phyloP scores from a whole-genome alignment of 805 yeast species.

The Priceomyces carsonii region DNA sequence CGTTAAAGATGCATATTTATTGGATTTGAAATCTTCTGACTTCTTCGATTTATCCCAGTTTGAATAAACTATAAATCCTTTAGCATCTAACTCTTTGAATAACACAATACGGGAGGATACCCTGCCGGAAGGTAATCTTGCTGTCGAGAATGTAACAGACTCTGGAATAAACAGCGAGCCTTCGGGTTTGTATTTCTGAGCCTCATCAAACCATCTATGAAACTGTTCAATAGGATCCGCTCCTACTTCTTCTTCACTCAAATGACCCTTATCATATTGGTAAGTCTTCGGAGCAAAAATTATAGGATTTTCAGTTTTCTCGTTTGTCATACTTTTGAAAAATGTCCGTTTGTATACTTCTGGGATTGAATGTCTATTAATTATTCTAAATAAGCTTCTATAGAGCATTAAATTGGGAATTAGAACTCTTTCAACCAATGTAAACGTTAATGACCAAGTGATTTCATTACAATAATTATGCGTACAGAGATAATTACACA shows the following conservation, averaged over 20 bases:
- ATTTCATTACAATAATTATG: too few species aligned
- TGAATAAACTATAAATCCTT: slow-evolving; percentile 85
- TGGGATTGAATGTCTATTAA: too few species aligned
- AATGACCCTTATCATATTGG: slow-evolving; percentile 72
- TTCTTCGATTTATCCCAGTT: slow-evolving; percentile 91
- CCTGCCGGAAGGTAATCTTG: slow-evolving; percentile 85
- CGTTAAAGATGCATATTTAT: slow-evolving; percentile 78
- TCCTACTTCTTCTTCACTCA: slow-evolving; percentile 54
- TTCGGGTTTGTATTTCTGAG: slow-evolving; percentile 46
- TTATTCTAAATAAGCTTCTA: too few species aligned
- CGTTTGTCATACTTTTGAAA: slow-evolving; percentile 6
- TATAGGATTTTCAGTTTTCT: slow-evolving; percentile 27
- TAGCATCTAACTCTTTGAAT: slow-evolving; percentile 83
- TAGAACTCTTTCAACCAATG: too few species aligned
- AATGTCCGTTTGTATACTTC: too few species aligned
- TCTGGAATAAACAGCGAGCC: slow-evolving; percentile 62
- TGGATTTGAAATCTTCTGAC: slow-evolving; percentile 64
- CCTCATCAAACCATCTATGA: slow-evolving; percentile 81
- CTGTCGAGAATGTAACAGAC: slow-evolving; percentile 84
- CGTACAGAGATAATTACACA: slow-evolving; percentile 2
- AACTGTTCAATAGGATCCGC: slow-evolving; percentile 75
- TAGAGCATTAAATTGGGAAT: too few species aligned
- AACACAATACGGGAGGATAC: slow-evolving; percentile 83
- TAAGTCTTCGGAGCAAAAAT: slow-evolving; percentile 84
- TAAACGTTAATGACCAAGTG: too few species aligned